A percentile compares a stretch with the other conserved stretches of the same genome.
Evolutionary conservation across 2,329 filamentous ascomycete species (phyloP).

Genomic region (Emericellopsis cladophorae): DNA sequence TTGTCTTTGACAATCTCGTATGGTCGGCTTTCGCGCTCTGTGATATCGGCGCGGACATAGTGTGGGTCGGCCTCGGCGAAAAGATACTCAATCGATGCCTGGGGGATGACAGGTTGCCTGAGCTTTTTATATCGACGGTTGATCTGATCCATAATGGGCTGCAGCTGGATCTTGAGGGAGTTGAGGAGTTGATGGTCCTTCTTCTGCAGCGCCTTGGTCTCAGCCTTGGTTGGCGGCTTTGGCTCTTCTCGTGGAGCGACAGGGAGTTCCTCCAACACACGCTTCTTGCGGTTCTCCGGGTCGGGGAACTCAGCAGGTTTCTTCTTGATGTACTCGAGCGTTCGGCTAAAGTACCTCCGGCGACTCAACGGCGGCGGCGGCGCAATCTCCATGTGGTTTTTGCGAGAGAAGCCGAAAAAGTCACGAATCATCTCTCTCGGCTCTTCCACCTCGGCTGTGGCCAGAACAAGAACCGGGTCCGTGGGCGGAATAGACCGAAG

Average conservation of each 20-base stretch:
- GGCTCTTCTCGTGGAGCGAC: slow-evolving; percentile 62
- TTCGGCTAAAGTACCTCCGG: slow-evolving; percentile 62
- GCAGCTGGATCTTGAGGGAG: slow-evolving; percentile 73
- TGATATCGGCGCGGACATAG: slow-evolving; percentile 46
- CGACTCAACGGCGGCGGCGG: slow-evolving; percentile 49
- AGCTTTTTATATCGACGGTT: slow-evolving; percentile 85
- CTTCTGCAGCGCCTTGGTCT: slow-evolving; percentile 69
- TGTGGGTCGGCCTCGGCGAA: slow-evolving; percentile 73
- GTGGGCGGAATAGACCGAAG: slow-evolving; percentile 75
- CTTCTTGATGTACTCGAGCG: slow-evolving; percentile 67
- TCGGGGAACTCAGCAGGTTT: slow-evolving; percentile 80
- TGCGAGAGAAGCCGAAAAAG: slow-evolving; percentile 75
- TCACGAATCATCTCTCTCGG: slow-evolving; percentile 55
- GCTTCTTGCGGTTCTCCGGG: slow-evolving; percentile 72
- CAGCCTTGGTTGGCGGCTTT: slow-evolving; percentile 58
- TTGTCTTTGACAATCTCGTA: slow-evolving; percentile 72
- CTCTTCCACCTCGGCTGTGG: slow-evolving; percentile 63
- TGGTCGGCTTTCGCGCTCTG: slow-evolving; percentile 47
- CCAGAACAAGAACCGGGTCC: slow-evolving; percentile 78
- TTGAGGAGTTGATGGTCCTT: slow-evolving; percentile 77
- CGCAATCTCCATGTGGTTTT: slow-evolving; percentile 59
- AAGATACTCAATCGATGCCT: slow-evolving; percentile 64
- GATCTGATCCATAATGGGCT: slow-evolving; percentile 95
- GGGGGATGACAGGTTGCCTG: slow-evolving; percentile 65
- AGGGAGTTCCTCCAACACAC: slow-evolving; percentile 65